phyloP scores from a whole-genome alignment of 768 basidiomycete genomes.

The Lentinus tigrinus region DNA sequence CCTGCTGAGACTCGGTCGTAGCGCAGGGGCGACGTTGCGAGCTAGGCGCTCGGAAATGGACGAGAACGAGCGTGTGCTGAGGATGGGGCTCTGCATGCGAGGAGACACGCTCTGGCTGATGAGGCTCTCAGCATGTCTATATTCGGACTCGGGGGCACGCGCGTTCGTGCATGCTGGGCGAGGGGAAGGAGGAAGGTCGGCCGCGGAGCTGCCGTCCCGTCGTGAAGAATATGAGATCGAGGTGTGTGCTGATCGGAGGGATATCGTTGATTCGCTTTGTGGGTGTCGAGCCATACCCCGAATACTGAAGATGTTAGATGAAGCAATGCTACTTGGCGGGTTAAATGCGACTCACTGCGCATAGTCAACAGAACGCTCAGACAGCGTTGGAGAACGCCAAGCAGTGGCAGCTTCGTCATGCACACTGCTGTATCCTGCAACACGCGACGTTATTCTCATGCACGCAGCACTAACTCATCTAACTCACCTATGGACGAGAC shows the following conservation, averaged over 20 bases:
- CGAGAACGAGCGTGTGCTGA: neutral
- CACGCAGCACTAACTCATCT: neutral
- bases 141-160: neutral
- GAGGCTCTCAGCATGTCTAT: neutral
- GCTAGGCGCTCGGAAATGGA: neutral
- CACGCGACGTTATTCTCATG: neutral
- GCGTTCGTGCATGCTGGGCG: neutral
- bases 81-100: neutral
- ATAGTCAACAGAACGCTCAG: conserved; percentile 11
- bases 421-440: neutral
- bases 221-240: neutral
- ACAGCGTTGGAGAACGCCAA: conserved; percentile 11
- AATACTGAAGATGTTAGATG: neutral
- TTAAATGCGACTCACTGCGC: neutral
- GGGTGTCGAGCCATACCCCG: neutral
- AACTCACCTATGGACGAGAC: conserved; percentile 7
- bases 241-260: conserved; percentile 6
- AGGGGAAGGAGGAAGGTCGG: neutral
- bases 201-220: neutral
- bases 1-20: neutral
- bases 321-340: no score
- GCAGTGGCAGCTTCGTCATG: neutral
- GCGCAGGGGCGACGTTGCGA: neutral
- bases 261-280: conserved; percentile 12
- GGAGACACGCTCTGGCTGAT: neutral